A percentile compares a stretch with the other conserved stretches of the same genome.
phyloP scores from a whole-genome alignment of 352 stramenopile species.

The Phytophthora citrophthora region DNA sequence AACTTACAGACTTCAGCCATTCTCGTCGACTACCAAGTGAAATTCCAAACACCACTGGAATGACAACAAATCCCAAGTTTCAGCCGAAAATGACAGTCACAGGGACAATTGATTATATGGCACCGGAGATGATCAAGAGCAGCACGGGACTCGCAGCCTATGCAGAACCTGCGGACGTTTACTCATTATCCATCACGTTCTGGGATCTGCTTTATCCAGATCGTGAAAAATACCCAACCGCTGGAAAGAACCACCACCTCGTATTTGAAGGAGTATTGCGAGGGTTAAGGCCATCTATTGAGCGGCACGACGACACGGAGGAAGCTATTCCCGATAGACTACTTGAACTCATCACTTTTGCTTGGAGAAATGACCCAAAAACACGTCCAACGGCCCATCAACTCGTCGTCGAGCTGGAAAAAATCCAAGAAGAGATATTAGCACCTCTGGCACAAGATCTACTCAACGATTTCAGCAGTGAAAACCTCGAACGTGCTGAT shows the following conservation, averaged over 20 bases:
- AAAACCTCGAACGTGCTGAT: slow-evolving; percentile 1
- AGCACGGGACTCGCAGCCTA: slow-evolving; percentile 51
- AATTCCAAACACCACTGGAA: not conserved
- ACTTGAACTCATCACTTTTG: slow-evolving; percentile 52
- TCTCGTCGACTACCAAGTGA: slow-evolving; percentile 41
- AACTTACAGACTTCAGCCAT: slow-evolving; percentile 67
- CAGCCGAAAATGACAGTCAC: slow-evolving; percentile 57
- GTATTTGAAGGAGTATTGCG: slow-evolving; percentile 54
- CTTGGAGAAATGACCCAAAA: slow-evolving; percentile 55
- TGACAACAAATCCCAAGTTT: not conserved
- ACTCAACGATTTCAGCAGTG: slow-evolving; percentile 26
- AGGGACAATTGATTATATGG: slow-evolving; percentile 77
- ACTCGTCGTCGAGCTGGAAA: slow-evolving; percentile 51
- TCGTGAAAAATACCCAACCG: slow-evolving; percentile 47
- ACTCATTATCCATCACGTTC: slow-evolving; percentile 69
- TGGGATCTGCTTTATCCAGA: slow-evolving; percentile 74
- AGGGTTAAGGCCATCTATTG: slow-evolving; percentile 45
- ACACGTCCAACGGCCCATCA: slow-evolving; percentile 45
- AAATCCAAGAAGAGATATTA: slow-evolving; percentile 59
- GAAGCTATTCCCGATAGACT: slow-evolving; percentile 39
- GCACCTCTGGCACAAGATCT: slow-evolving; percentile 49
- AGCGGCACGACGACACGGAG: slow-evolving; percentile 4
- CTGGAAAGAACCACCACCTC: slow-evolving; percentile 46
- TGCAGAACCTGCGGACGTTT: slow-evolving; percentile 67
- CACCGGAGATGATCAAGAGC: slow-evolving; percentile 67